A percentile compares a stretch with the other conserved stretches of the same genome.
phyloP scores from a whole-genome alignment of 805 yeast genomes.

The Lachancea cidri region DNA sequence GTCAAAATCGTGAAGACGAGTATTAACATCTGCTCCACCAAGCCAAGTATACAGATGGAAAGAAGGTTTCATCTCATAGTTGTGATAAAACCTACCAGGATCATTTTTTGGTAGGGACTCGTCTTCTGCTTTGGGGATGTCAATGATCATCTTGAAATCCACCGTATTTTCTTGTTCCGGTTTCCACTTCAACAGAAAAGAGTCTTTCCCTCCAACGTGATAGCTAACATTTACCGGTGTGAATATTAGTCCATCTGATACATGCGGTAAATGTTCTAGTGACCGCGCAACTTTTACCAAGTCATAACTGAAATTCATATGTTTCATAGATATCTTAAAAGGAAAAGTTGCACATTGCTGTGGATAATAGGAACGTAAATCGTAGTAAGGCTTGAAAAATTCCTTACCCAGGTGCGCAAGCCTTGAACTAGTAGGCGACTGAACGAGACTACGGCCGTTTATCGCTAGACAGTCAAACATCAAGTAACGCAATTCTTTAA shows the following conservation, averaged over 20 bases:
- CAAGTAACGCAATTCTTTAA: conserved; percentile 68
- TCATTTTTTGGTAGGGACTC: conserved; percentile 43
- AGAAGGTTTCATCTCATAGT: conserved; percentile 76
- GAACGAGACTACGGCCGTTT: conserved; percentile 66
- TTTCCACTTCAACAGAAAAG: conserved; percentile 87
- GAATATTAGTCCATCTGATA: conserved; percentile 89
- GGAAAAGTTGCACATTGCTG: conserved; percentile 73
- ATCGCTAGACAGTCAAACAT: conserved; percentile 89
- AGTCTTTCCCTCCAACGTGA: conserved; percentile 76
- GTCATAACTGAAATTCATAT: conserved; percentile 80
- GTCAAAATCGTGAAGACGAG: conserved; percentile 26
- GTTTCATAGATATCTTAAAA: conserved; percentile 78
- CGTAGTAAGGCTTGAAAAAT: conserved; percentile 76
- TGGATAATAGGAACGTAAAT: conserved; percentile 63
- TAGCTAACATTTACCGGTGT: conserved; percentile 90
- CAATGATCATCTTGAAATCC: conserved; percentile 67
- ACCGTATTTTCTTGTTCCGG: conserved; percentile 94
- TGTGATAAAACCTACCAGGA: conserved; percentile 65
- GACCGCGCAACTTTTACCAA: conserved; percentile 69
- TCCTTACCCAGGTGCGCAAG: conserved; percentile 80
- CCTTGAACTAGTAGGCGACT: conserved; percentile 71
- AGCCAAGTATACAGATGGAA: conserved; percentile 72
- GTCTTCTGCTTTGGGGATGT: conserved; percentile 33
- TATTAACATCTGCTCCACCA: conserved; percentile 44
- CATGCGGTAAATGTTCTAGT: conserved; percentile 71